Evolutionary conservation across 495 filamentous ascomycete species (phyloP), one percentile per base, ranked within the genome.

Genomic region (Penicillium goetzii): DNA sequence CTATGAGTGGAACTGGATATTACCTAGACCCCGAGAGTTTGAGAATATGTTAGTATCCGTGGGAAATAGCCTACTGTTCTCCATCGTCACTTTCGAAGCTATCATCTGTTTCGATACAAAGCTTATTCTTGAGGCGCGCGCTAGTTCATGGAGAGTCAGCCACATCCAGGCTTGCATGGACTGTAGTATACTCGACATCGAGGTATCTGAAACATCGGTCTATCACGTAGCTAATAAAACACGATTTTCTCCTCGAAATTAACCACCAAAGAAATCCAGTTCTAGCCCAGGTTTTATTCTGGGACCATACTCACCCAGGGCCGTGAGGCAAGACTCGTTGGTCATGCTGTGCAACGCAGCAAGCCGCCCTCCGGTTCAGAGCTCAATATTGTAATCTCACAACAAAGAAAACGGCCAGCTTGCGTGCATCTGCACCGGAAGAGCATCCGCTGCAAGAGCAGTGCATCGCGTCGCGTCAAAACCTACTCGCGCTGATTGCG

Each of bases 351-450:
- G 56, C 40, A 43, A 70, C 67, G 47, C 60, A 61, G 9, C 28
- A 55, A 59, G 61, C 67, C 67, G 58, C 38, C n/a, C 51, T 51
- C 61, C 64, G 17, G 55, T 15, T 41, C 38, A 19, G 15, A n/a
- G 30, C 26, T 12, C 43, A 56, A 54, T 59, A 38, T 60, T 62
- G 17, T 41, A 62, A 62, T 65, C 50, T 57, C 34, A 52, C 51
- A 11, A 54, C 60, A 32, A 23, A 56, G 43, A 69, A 61, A 61
- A 57, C 61, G 50, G 51, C 58, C 58, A 61, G 55, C 57, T 30
- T 68, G 45, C 66, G 33, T 64, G 47, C 59, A 36, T 58, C 60
- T 68, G 59, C 55, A 62, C 34, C 59, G 59, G 59, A 62, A 52
- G 4, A 2, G 1, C 43, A 45, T 51, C 55, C 41, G 52, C 52